Evolutionary conservation across 1,284 basidiomycete species (phyloP), one percentile per base, ranked within the genome.

Genomic region (Pascua guehoae): DNA sequence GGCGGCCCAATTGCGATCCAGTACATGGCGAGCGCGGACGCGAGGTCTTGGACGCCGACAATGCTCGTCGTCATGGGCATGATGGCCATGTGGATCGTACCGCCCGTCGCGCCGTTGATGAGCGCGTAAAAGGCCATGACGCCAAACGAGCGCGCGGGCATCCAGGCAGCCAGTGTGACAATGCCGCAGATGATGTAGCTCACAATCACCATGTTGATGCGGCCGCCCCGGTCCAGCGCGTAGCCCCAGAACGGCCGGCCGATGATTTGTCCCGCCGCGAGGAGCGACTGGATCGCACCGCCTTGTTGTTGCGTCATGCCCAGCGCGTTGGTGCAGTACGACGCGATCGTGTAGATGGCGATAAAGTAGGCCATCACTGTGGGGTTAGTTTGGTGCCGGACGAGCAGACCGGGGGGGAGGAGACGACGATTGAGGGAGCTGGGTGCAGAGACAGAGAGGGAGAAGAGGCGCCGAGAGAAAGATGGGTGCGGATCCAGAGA

Each of bases 241-340:
- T 70, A 64, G 4, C 79, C 79, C 58, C 69, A 73, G 12, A 73
- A 18, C 0, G 79, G 79, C 39, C 79, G 73, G 1, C 79, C 79
- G 38, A 80, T 63, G 66, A 78, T 73, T 63, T 79, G 78, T 0
- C 77, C 78, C 8, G 78, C 79, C 10, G 78, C 69, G 2, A 79
- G 67, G 57, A 79, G 74, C 17, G 76, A 74, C 58, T 79, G 78
- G 15, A 80, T 58, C 2, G 76, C 74, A 5, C 76, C 75, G 43
- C 75, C 79, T 59, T 79, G 68, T 24, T 69, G 67, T 57, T 80
- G 78, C 4, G 76, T 66, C 12, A 80, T 56, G 4, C 72, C 70
- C 5, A 80, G 66, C 0, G 67, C 79, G 53, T 66, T 57, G 0
- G 76, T 78, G n/a, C 78, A 74, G 64, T 71, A 80, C 8, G 79